Evolutionary conservation across 176 grass and related monocot species (phyloP).

Genomic region (Avena eriantha): DNA sequence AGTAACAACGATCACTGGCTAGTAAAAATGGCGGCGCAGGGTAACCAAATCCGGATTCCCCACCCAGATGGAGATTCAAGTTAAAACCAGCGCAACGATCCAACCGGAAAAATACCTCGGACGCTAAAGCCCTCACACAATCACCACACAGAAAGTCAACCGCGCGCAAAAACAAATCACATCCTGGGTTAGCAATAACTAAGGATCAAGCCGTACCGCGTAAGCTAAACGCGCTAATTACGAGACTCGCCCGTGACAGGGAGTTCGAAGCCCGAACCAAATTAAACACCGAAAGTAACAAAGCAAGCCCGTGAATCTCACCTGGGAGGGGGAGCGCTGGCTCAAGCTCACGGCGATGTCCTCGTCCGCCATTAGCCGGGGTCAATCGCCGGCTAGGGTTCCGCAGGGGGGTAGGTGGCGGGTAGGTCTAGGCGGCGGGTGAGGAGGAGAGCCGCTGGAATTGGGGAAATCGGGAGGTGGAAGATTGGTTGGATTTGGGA

Average conservation of each 20-base stretch:
- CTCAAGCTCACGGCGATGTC: conserved; percentile 5
- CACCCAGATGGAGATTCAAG: neutral
- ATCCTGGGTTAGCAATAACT: neutral
- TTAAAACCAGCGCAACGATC: neutral
- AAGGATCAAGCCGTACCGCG: neutral
- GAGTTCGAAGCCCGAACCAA: neutral
- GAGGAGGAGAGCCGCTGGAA: neutral
- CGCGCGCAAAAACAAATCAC: neutral
- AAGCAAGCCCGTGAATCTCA: conserved; percentile 22
- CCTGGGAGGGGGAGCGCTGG: conserved; percentile 28
- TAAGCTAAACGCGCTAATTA: neutral
- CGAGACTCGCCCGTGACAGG: neutral
- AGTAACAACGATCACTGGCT: neutral
- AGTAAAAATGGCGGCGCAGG: neutral
- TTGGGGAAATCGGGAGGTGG: neutral
- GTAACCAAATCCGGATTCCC: neutral
- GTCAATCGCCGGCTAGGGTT: conserved; percentile 52
- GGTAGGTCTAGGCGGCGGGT: conserved; percentile 38
- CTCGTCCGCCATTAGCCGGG: conserved; percentile 46
- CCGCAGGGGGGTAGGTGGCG: conserved; percentile 34
- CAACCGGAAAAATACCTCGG: neutral
- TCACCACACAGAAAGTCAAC: neutral
- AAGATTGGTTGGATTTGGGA: neutral
- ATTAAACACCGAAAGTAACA: neutral
- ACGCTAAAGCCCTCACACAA: neutral